These are phyloP conservation scores for Phaeotremella skinneri DNA, from an alignment of 768 basidiomycete genomes.

Conservation along the genomic window DNA sequence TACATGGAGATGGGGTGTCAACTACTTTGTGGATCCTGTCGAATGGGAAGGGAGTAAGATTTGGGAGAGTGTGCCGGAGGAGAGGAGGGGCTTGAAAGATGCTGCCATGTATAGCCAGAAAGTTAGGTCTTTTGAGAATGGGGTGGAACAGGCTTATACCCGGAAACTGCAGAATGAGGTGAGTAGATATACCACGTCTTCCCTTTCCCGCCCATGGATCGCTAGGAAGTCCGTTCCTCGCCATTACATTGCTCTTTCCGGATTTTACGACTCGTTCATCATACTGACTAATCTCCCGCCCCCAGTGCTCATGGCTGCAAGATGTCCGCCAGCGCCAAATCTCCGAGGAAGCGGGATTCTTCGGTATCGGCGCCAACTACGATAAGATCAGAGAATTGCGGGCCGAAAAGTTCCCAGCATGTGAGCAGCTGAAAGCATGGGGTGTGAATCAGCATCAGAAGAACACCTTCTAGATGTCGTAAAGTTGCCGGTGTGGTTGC, in stretches of 20 bases:
- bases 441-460: constrained; percentile 20
- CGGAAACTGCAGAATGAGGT: constrained; percentile 62
- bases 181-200: constrained; percentile 18
- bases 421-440: constrained; percentile 56
- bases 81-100: constrained; percentile 28
- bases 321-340: constrained; percentile 68
- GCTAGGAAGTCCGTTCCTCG: background rate
- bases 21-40: constrained; percentile 76
- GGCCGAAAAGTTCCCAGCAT: constrained; percentile 67
- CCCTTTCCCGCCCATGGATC: no score
- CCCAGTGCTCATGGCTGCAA: constrained; percentile 65
- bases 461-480: background rate
- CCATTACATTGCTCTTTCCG: background rate
- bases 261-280: background rate
- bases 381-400: constrained; percentile 76
- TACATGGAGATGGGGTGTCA: constrained; percentile 67
- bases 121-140: constrained; percentile 68
- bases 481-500: no score
- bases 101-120: constrained; percentile 47
- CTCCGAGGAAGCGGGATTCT: constrained; percentile 76
- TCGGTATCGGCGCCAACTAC: constrained; percentile 91
- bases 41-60: constrained; percentile 81
- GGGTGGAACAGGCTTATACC: constrained; percentile 72
- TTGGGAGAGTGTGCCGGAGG: constrained; percentile 53
- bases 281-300: background rate